A percentile compares a stretch with the other conserved stretches of the same genome.
Conservation (phyloP, 2,329 filamentous ascomycete genomes). For the Alternaria panax region DNA sequence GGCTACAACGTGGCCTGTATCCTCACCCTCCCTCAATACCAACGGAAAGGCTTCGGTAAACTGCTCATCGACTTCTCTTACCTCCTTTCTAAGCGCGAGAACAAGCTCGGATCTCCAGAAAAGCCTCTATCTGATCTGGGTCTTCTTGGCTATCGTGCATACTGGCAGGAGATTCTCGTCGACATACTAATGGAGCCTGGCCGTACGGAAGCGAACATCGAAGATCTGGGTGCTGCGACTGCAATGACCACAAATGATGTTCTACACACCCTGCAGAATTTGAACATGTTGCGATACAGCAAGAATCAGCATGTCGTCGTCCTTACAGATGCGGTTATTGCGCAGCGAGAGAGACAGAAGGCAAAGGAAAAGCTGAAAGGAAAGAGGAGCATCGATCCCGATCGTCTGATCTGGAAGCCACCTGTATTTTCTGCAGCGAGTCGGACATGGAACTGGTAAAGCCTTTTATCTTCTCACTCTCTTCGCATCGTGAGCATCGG, state of each 20-base stretch:
- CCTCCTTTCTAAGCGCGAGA: conserved; percentile 93
- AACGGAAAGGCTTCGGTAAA: conserved; percentile 91
- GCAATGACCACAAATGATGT: conserved; percentile 99
- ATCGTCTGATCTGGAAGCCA: conserved; percentile 90
- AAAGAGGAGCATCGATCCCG: conserved; percentile 77
- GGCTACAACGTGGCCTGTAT: conserved; percentile 99
- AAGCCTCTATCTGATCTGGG: conserved; percentile 95
- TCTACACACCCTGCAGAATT: conserved; percentile 88
- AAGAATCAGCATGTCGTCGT: conserved; percentile 98
- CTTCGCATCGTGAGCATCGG: background rate
- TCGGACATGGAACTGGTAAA: conserved; percentile 92
- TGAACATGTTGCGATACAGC: conserved; percentile 95
- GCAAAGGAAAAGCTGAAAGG: conserved; percentile 83
- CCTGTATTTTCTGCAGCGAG: conserved; percentile 90
- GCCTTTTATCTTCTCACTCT: background rate
- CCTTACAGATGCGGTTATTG: conserved; percentile 81
- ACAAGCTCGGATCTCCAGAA: conserved; percentile 93
- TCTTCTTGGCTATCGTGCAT: conserved; percentile 91
- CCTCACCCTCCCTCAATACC: conserved; percentile 92
- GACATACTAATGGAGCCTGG: conserved; percentile 74
- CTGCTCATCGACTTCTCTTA: conserved; percentile 97
- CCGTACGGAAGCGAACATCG: conserved; percentile 80
- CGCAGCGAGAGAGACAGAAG: conserved; percentile 71
- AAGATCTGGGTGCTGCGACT: conserved; percentile 77
- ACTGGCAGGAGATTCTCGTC: conserved; percentile 95